These are phyloP conservation scores for Phylloporus arenicola DNA, from an alignment of 768 basidiomycete genomes.

Conservation along the genomic window DNA sequence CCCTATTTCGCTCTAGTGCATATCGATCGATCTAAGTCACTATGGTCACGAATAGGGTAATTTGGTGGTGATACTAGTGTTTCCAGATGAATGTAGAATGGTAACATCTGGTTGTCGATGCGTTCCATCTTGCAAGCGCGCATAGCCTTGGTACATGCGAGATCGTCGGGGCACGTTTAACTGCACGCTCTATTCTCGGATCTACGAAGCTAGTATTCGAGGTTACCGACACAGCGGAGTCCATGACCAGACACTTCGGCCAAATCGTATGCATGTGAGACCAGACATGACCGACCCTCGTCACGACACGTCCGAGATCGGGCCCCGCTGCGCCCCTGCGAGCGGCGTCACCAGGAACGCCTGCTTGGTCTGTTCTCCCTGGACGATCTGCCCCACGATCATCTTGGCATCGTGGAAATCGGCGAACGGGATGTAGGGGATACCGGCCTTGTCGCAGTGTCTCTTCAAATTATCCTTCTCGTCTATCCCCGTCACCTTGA, in stretches of 20 bases:
- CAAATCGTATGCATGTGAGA: not conserved
- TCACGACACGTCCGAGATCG: not conserved
- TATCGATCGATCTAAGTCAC: not conserved
- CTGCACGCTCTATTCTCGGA: not conserved
- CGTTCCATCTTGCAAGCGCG: not conserved
- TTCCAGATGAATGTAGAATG: not conserved
- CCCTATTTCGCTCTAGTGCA: not conserved
- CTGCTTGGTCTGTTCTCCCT: conserved; percentile 43
- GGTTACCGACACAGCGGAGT: not conserved
- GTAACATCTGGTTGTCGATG: not conserved
- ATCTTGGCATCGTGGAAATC: conserved; percentile 62
- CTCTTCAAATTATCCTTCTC: conserved; percentile 77
- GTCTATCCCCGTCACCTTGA: conserved; percentile 70
- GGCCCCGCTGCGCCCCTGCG: not conserved
- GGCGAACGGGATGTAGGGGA: conserved; percentile 72
- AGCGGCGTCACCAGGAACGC: conserved; percentile 17
- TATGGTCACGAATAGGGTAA: not conserved
- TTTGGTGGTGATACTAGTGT: not conserved
- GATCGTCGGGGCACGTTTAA: not conserved
- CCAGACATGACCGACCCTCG: not conserved
- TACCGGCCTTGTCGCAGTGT: conserved; percentile 75
- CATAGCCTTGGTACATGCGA: not conserved
- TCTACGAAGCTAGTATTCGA: not conserved
- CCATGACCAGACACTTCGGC: not conserved
- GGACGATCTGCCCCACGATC: conserved; percentile 63